Percentiles rank a stretch among this genome's conserved stretches.
phyloP scores from a whole-genome alignment of 106 monocot species.

The Ottelia alismoides region DNA sequence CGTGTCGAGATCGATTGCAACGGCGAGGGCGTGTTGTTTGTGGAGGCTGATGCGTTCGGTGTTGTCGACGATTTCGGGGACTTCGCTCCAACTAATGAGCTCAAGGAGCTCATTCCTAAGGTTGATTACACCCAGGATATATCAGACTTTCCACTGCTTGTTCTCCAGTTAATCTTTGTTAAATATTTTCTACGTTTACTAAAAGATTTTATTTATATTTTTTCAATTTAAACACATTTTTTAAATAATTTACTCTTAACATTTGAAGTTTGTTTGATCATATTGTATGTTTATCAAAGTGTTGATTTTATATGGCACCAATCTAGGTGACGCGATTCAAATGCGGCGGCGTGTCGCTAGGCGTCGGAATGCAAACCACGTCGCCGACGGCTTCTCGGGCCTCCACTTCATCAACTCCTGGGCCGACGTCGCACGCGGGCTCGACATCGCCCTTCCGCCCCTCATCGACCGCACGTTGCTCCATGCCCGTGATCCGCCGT shows the following conservation, averaged over 20 bases:
- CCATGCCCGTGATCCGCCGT: constrained; percentile 51
- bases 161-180: constrained; percentile 85
- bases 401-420: constrained; percentile 87
- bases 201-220: neutral
- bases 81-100: constrained; percentile 85
- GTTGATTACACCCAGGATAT: constrained; percentile 72
- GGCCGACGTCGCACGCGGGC: constrained; percentile 64
- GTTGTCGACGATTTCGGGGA: constrained; percentile 67
- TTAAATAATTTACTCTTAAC: neutral
- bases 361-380: constrained; percentile 91
- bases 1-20: constrained; percentile 85
- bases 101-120: constrained; percentile 72
- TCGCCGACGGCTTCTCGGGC: constrained; percentile 61
- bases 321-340: constrained; percentile 85
- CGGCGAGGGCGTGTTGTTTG: constrained; percentile 69
- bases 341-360: constrained; percentile 77
- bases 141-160: constrained; percentile 59
- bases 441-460: constrained; percentile 27
- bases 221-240: neutral
- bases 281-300: too few relatives aligned
- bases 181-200: neutral
- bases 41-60: constrained; percentile 49
- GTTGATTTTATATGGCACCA: too few relatives aligned
- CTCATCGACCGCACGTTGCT: constrained; percentile 73
- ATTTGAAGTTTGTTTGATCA: neutral